A percentile compares a stretch with the other conserved stretches of the same genome.
Evolutionary conservation across 805 yeast genomes (phyloP).

Genomic region (Teunomyces lycoperdinae): DNA sequence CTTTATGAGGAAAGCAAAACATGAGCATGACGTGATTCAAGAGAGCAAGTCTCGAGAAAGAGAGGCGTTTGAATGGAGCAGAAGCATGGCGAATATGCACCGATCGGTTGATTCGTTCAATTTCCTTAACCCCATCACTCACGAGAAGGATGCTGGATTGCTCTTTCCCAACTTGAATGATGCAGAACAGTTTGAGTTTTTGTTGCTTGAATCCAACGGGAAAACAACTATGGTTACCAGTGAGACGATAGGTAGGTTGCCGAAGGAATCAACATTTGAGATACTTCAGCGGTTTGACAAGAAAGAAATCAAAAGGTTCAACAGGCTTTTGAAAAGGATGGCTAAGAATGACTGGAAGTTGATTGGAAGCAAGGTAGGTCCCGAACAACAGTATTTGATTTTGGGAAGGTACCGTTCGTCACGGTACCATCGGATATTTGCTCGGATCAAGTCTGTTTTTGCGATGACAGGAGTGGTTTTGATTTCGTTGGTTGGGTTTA

Average conservation of each 20-base stretch:
- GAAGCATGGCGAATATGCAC: constrained; percentile 30
- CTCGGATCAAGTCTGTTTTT: constrained; percentile 17
- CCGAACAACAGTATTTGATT: constrained; percentile 10
- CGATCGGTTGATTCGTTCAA: constrained; percentile 40
- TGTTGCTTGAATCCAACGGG: constrained; percentile 36
- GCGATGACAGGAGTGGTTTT: constrained; percentile 27
- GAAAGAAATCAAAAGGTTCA: constrained; percentile 29
- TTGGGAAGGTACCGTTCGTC: constrained; percentile 6
- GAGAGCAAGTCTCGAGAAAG: constrained; percentile 46
- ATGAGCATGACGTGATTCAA: constrained; percentile 34
- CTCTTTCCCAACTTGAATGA: constrained; percentile 7
- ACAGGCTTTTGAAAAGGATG: constrained; percentile 38
- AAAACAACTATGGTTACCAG: constrained; percentile 26
- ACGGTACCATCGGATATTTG: constrained; percentile 3
- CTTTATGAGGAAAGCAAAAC: constrained; percentile 44
- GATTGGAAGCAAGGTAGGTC: constrained; percentile 45
- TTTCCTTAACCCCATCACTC: constrained; percentile 45
- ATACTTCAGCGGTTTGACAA: constrained; percentile 37
- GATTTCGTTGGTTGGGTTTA: constrained; percentile 19
- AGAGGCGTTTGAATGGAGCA: constrained; percentile 54
- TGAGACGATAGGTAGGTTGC: constrained; percentile 41
- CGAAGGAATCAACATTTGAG: constrained; percentile 40
- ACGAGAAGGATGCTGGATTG: background rate
- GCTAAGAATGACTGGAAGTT: constrained; percentile 51
- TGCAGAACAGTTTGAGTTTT: constrained; percentile 17